A percentile compares a stretch with the other conserved stretches of the same genome.
phyloP scores from a whole-genome alignment of 129 eudicot species.

The Daucus carota region DNA sequence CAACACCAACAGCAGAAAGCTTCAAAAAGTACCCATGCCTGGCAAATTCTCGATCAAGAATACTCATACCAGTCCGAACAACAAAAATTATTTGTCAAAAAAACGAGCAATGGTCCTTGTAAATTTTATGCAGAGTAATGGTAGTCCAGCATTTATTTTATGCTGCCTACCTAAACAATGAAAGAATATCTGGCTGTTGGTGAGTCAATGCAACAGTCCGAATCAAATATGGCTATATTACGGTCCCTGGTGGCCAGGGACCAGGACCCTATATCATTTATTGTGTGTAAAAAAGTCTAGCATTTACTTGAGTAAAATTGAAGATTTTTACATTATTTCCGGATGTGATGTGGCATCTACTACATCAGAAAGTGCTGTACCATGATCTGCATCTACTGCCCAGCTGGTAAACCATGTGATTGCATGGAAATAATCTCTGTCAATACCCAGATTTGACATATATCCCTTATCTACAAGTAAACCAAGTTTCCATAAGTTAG shows the following conservation, averaged over 20 bases:
- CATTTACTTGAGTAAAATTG: neutral
- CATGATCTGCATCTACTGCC: slow-evolving; percentile 94
- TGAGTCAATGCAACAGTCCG: neutral
- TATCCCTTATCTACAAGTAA: slow-evolving; percentile 50
- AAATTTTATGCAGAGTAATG: neutral
- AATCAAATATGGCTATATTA: neutral
- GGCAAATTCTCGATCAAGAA: slow-evolving; percentile 89
- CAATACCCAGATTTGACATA: slow-evolving; percentile 50
- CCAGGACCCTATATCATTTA: neutral
- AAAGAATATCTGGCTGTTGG: neutral
- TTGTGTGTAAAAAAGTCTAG: neutral
- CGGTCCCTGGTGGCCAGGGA: neutral
- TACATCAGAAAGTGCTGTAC: slow-evolving; percentile 37
- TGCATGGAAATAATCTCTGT: slow-evolving; percentile 72
- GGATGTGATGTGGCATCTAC: slow-evolving; percentile 19
- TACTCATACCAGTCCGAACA: slow-evolving; percentile 93
- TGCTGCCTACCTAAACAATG: neutral
- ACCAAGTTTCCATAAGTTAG: neutral
- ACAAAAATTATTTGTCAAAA: slow-evolving; percentile 32
- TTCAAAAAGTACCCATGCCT: slow-evolving; percentile 65
- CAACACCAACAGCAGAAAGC: neutral
- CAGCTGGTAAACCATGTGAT: slow-evolving; percentile 96
- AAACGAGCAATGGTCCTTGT: neutral
- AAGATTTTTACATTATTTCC: slow-evolving; percentile 21
- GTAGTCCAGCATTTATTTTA: neutral